Base-by-base conservation (phyloP, 805 yeast species). In the Pichia heedii region DNA sequence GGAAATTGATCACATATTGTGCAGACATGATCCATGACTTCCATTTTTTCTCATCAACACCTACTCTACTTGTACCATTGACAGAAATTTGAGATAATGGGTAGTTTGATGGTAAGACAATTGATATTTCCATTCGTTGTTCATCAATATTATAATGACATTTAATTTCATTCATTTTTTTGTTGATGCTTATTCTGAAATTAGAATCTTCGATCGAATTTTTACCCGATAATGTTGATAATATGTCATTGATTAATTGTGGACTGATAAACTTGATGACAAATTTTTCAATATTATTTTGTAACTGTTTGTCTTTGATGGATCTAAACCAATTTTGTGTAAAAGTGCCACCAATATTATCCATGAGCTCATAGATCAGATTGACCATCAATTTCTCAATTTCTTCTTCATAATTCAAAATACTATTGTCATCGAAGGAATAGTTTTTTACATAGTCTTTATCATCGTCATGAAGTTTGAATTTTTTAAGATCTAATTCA, bases 1-100 rank as follows among this genome's bases (percentile, higher is more conserved):
- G 83, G 33, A 83, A 73, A 2, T 86, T 73, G 24, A 87, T 77
- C 9, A 86, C 79, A 45, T 88, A 74, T 57, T 88, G 96, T 3
- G 95, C 86, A 5, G 96, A 89, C 60, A 90, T 68, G 18, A 90
- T 65, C 97, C 97, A 93, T 2, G 95, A 87, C 53, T 86, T 82
- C 95, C 96, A 89, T 62, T 85, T 88, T 48, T 77, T 79, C 53
- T 90, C 97, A 50, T 83, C 84, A 15, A 90, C 94, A 19, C 97
- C 97, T 29, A 87, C 73, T 48, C 95, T 70, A 39, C 77, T 70
- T 0, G 87, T 76, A 4, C 96, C 97, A 37, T 76, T 77, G 1
- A 93, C 88, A 9, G 69, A 67, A 10, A 93, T 81, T 50, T 76
- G 81, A 2, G 78, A 74, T 35, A 90, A 71, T 10, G 99, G 99